Percentiles rank a stretch among this genome's conserved stretches.
phyloP scores from a whole-genome alignment of 2,329 filamentous ascomycete species.

The Pleurostoma richardsiae region DNA sequence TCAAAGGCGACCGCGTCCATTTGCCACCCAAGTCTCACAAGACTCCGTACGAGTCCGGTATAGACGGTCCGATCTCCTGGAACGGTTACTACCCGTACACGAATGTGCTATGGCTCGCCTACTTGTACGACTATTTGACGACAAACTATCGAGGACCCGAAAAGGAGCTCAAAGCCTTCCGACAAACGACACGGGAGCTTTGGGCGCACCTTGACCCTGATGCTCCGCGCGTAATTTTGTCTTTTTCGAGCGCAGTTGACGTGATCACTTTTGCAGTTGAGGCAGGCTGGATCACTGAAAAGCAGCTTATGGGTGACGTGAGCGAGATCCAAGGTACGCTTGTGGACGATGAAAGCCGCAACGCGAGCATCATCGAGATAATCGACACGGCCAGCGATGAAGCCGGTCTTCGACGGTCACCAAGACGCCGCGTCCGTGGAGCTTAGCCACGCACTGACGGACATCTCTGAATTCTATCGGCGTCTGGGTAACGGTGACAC shows the following conservation, averaged over 20 bases:
- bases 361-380: conserved; percentile 2
- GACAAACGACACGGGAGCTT: conserved; percentile 43
- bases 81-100: conserved; percentile 52
- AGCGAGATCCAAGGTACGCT: background rate
- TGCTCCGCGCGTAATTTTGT: conserved; percentile 38
- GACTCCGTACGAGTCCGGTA: conserved; percentile 38
- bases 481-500: no score
- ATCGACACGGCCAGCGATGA: background rate
- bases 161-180: conserved; percentile 40
- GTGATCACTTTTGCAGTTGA: conserved; percentile 52
- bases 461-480: no score
- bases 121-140: conserved; percentile 51
- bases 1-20: conserved; percentile 44
- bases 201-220: conserved; percentile 49
- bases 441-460: no score
- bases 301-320: conserved; percentile 33
- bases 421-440: no score
- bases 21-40: conserved; percentile 41
- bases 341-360: conserved; percentile 7
- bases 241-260: conserved; percentile 51
- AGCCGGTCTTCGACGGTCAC: background rate
- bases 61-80: conserved; percentile 49
- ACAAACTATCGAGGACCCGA: conserved; percentile 40
- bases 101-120: conserved; percentile 62
- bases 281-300: conserved; percentile 50